phyloP scores from a whole-genome alignment of 129 eudicot species.

The Lactuca sativa region DNA sequence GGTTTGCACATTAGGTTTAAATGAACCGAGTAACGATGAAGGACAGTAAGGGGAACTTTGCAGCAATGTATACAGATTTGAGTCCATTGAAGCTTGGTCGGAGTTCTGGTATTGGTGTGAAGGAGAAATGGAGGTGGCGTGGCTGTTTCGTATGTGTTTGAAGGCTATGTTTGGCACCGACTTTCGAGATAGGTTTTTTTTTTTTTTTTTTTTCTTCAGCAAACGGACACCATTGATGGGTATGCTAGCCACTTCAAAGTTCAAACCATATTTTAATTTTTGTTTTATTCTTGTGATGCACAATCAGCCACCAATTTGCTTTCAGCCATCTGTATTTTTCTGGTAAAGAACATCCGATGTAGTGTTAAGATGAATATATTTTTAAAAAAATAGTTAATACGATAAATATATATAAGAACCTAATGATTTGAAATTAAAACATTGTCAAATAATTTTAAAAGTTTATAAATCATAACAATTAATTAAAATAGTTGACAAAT shows the following conservation, averaged over 20 bases:
- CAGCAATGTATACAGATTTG: constrained; percentile 19
- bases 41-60: constrained; percentile 16
- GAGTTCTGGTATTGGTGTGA: constrained; percentile 5
- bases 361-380: too few species aligned
- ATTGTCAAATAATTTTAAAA: too few species aligned
- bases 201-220: too few species aligned
- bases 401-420: too few species aligned
- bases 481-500: too few species aligned
- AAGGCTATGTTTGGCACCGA: neutral
- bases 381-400: too few species aligned
- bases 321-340: too few species aligned
- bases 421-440: too few species aligned
- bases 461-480: too few species aligned
- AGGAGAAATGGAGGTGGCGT: neutral
- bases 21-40: constrained; percentile 8
- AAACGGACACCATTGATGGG: neutral
- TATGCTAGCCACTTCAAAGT: neutral
- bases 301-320: too few species aligned
- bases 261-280: neutral
- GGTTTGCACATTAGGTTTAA: constrained; percentile 10
- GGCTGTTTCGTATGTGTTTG: neutral
- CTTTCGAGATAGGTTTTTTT: neutral
- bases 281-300: neutral
- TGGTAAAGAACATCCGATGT: too few species aligned
- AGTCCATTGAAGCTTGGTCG: constrained; percentile 25